Evolutionary conservation across 2,329 filamentous ascomycete genomes (phyloP), one percentile per base, ranked within the genome.

Genomic region (Phaeosphaeriaceae sp.): DNA sequence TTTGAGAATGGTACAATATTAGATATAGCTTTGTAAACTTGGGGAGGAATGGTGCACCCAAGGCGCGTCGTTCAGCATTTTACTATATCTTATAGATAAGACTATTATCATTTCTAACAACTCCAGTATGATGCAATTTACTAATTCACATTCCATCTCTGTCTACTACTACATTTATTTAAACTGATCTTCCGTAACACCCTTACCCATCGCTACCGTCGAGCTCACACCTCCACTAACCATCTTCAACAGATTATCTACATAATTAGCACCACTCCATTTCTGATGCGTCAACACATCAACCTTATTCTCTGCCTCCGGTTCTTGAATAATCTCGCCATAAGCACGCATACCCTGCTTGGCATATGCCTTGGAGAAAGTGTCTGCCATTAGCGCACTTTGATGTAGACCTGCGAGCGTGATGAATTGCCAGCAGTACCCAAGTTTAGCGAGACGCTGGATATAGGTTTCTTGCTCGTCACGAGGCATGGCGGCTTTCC

Each of bases 401-500:
- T 91, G 96, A 81, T 99, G 94, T 71, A 99, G 83, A 62, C 94
- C 94, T 4, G 93, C 94, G 38, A 99, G 85, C n/a, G 94, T 99
- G 81, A 99, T 99, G 82, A 99, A 99, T 77, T 99, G 94, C 94
- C 94, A 99, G 85, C 91, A 96, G 84, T 99, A 99, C 56, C 94
- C 94, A 40, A 99, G 84, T 56, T 79, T 70, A 53, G 87, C 92
- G 33, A 99, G 88, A 34, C 94, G 90, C 56, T 87, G 81, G 79
- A 99, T 99, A 80, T 97, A 99, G 16, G 94, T 99, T 79, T 96
- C 91, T 79, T 99, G 94, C 74, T 97, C 93, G 44, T 83, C 82
- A 60, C 89, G 86, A 36, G 90, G 83, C 92, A 97, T 97, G 66
- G 93, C 94, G 50, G 92, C 83, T 82, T 97, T 97, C 94, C 94